A percentile compares a stretch with the other conserved stretches of the same genome.
Evolutionary conservation across 257 asterid genomes (phyloP).

Genomic region (Nicotiana sylvestris): DNA sequence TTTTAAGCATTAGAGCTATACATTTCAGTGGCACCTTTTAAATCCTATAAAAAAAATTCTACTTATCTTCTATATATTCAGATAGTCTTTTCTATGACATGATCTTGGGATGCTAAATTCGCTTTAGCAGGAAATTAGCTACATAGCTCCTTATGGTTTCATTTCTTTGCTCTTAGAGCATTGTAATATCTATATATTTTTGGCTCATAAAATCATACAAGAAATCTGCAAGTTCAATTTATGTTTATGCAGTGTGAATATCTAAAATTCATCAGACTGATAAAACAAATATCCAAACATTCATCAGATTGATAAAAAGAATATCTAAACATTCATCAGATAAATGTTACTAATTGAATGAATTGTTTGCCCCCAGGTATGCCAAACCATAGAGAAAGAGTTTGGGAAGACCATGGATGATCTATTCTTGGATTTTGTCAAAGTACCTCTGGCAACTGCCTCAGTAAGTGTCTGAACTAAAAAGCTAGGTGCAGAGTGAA

Average conservation of each 20-base stretch:
- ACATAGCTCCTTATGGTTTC: background rate
- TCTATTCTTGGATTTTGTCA: slow-evolving; percentile 67
- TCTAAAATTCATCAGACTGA: background rate
- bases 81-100: background rate
- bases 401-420: slow-evolving; percentile 79
- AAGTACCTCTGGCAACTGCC: slow-evolving; percentile 84
- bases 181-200: background rate
- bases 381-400: slow-evolving; percentile 59
- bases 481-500: background rate
- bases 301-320: background rate
- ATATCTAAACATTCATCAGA: background rate
- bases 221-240: background rate
- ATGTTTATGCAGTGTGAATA: background rate
- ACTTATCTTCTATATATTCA: background rate
- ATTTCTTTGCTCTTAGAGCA: background rate
- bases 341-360: background rate
- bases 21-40: background rate
- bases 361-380: slow-evolving; percentile 50
- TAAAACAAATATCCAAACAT: background rate
- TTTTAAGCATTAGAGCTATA: background rate
- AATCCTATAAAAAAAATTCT: background rate
- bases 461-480: slow-evolving; percentile 55
- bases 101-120: background rate
- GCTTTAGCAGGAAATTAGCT: background rate
- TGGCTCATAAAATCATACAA: background rate